A percentile compares a stretch with the other conserved stretches of the same genome.
Conservation (phyloP, 192 early-diverging fungal genomes). For the Coemansia furcata region DNA sequence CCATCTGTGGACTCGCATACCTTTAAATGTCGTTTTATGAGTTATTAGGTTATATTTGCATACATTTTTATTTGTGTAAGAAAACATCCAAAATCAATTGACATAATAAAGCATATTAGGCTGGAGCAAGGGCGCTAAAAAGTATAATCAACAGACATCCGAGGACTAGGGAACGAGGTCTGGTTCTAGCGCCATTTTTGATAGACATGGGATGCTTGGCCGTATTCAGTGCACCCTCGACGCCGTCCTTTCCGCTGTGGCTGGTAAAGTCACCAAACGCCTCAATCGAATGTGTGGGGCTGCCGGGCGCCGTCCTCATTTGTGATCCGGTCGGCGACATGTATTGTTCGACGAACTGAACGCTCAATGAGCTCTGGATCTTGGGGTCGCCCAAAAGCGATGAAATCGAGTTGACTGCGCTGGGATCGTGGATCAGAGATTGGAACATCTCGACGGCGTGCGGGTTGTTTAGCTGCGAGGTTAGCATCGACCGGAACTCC, state of each 20-base stretch:
- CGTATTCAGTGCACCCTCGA: conserved; percentile 17
- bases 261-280: conserved; percentile 24
- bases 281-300: conserved; percentile 4
- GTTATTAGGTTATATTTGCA: not conserved
- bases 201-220: conserved; percentile 10
- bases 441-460: conserved; percentile 52
- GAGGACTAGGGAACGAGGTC: conserved; percentile 24
- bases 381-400: conserved; percentile 39
- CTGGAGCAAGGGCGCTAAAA: conserved; percentile 23
- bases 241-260: conserved; percentile 9
- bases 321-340: conserved; percentile 9
- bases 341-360: conserved; percentile 47
- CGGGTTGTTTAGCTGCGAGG: conserved; percentile 49
- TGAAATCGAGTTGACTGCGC: conserved; percentile 43
- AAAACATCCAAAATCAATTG: not conserved
- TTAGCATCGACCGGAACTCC: conserved; percentile 39
- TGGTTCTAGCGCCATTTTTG: conserved; percentile 9
- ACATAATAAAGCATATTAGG: conserved; percentile 5
- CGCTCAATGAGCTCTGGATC: conserved; percentile 46
- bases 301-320: not conserved
- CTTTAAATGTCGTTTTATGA: conserved; percentile 6
- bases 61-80: not conserved
- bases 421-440: conserved; percentile 46
- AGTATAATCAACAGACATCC: conserved; percentile 23
- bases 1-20: conserved; percentile 33